phyloP scores from a whole-genome alignment of 768 basidiomycete species.

The Pleurotus platypus region DNA sequence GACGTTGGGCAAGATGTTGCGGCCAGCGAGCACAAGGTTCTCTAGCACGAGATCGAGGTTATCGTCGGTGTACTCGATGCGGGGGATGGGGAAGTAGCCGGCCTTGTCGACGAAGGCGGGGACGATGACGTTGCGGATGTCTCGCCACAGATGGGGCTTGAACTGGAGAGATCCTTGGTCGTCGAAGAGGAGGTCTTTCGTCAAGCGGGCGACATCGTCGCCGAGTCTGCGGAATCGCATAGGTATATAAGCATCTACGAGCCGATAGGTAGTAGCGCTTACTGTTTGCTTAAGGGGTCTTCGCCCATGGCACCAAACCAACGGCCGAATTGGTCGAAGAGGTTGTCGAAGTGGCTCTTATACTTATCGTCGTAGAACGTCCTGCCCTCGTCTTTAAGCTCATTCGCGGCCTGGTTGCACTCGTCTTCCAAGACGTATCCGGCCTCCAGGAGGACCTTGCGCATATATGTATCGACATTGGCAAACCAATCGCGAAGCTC shows the following conservation, averaged over 20 bases:
- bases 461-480: constrained; percentile 55
- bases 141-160: constrained; percentile 86
- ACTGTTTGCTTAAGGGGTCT: constrained; percentile 49
- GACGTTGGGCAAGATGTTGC: constrained; percentile 84
- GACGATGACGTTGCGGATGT: constrained; percentile 78
- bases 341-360: constrained; percentile 70
- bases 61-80: constrained; percentile 90
- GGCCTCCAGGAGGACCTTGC: constrained; percentile 71
- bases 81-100: constrained; percentile 85
- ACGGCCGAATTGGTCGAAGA: constrained; percentile 62
- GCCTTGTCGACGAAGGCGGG: constrained; percentile 73
- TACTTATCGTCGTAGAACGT: constrained; percentile 68
- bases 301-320: constrained; percentile 86
- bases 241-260: not conserved
- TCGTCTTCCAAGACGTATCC: constrained; percentile 81
- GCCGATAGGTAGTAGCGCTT: not conserved
- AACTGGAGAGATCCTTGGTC: constrained; percentile 79
- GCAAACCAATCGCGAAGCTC: constrained; percentile 74
- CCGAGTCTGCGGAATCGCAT: constrained; percentile 46
- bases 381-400: constrained; percentile 67
- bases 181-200: constrained; percentile 77
- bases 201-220: constrained; percentile 76
- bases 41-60: constrained; percentile 85
- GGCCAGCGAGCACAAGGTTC: constrained; percentile 83
- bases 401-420: constrained; percentile 58